Conservation (phyloP, 192 early-diverging fungal species). For the Coemansia sp. region DNA sequence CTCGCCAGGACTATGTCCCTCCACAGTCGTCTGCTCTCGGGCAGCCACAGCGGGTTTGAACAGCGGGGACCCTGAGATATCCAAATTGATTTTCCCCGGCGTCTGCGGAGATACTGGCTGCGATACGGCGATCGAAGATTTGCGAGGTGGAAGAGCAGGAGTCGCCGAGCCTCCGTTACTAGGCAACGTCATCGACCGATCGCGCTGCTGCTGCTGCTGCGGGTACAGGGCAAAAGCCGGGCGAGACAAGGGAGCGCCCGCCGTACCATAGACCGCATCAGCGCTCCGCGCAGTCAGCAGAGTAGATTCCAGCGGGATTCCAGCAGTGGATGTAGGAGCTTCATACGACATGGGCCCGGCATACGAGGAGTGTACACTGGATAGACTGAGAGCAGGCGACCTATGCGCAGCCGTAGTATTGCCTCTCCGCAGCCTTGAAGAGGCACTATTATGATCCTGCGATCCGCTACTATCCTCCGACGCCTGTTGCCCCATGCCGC, state of each 20-base stretch:
- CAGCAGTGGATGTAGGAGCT: background rate
- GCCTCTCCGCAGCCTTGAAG: background rate
- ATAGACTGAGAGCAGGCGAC: background rate
- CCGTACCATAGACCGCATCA: constrained; percentile 7
- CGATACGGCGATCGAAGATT: background rate
- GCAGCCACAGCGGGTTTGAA: constrained; percentile 17
- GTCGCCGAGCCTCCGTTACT: constrained; percentile 10
- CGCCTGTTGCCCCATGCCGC: background rate
- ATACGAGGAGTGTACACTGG: constrained; percentile 2
- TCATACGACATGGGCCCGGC: constrained; percentile 9
- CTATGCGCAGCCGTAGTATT: background rate
- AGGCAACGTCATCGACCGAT: constrained; percentile 45
- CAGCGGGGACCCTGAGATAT: constrained; percentile 35
- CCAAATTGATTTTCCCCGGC: constrained; percentile 9
- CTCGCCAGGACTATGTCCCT: constrained; percentile 26
- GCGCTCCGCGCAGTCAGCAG: constrained; percentile 9
- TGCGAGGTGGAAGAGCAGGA: background rate
- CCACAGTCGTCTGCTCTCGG: background rate
- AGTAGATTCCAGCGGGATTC: background rate
- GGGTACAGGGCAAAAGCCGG: constrained; percentile 9
- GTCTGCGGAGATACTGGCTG: constrained; percentile 10
- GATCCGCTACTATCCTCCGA: background rate
- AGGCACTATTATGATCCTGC: background rate
- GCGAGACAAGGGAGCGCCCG: background rate
- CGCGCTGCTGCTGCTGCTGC: constrained; percentile 20